Base-by-base conservation (phyloP, 2,329 filamentous ascomycete genomes). In the Ceratocystis harringtonii region DNA sequence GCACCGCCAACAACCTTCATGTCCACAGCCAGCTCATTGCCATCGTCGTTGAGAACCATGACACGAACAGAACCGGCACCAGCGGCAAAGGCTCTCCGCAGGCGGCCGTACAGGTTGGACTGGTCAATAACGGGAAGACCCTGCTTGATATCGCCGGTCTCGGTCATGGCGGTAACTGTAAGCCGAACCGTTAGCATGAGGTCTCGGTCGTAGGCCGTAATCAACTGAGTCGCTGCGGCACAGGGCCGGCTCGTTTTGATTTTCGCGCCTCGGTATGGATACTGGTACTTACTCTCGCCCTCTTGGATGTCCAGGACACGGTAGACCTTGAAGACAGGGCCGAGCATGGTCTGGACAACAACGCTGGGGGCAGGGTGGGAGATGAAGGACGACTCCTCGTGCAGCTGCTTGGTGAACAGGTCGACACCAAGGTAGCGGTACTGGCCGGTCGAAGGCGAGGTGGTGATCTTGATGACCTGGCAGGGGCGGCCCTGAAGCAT, bases 321-420 rank as follows among this genome's bases (percentile, higher is more conserved):
- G 88, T 99, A 99, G 84, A 97, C 94, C 90, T 97, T 97, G 90
- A 97, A 96, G 81, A 97, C 86, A 70, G 94, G 94, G 73, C 92
- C 94, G 71, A 95, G 89, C 91, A 99, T 97, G 81, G 92, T 97
- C 88, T 99, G 94, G 74, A 99, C 92, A 70, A 97, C 86, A 68
- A 99, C 94, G 72, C 90, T 96, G 72, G 92, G 92, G 71, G 89
- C 90, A 70, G 94, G 94, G 88, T 95, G 95, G 79, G 90, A 92
- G 80, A 97, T 86, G 81, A 96, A 96, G 73, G 88, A 92, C 66
- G 90, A 96, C 87, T 99, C 94, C 82, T 99, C 94, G 75, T 97
- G 91, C 71, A 99, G 85, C 82, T 97, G 90, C 85, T 96, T 95
- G 84, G 92, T 96, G 90, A 99, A 99, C 74, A 99, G 89, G 79